These are phyloP conservation scores for Sporothrix pseudoabietina DNA, from an alignment of 2,329 filamentous ascomycete genomes.

Conservation along the genomic window DNA sequence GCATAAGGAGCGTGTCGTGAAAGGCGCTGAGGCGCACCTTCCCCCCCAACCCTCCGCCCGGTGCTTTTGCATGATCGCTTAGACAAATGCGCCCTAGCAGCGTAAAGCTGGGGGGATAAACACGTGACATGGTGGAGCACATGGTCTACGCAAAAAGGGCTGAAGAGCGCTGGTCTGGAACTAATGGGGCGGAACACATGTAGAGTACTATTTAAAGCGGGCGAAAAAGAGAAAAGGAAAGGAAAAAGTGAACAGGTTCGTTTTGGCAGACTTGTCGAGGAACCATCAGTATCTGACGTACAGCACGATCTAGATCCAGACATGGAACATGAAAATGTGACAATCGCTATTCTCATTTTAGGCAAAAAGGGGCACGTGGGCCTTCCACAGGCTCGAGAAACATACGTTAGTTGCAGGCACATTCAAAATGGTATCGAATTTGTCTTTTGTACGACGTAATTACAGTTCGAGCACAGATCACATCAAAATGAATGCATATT, in stretches of 20 bases:
- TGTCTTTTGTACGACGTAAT: too few species aligned
- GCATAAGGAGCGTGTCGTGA: neutral
- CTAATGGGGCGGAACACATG: neutral
- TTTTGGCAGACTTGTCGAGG: neutral
- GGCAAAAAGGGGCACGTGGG: too few species aligned
- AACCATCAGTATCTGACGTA: neutral
- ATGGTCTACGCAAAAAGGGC: neutral
- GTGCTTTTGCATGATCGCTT: neutral
- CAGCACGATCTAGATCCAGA: neutral
- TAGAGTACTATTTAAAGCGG: too few species aligned
- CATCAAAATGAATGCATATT: too few species aligned
- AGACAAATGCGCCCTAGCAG: neutral
- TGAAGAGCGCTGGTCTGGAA: neutral
- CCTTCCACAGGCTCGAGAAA: too few species aligned
- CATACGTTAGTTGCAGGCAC: too few species aligned
- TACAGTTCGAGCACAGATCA: too few species aligned
- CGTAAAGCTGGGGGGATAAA: neutral
- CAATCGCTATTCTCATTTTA: too few species aligned
- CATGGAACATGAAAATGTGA: neutral
- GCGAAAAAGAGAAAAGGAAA: neutral
- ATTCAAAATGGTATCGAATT: too few species aligned
- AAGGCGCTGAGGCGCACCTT: neutral
- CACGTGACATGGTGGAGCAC: neutral
- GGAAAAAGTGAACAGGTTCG: neutral
- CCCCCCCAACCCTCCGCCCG: neutral